Percentiles rank a stretch among this genome's conserved stretches.
Conservation (phyloP, 441 rosid genomes). For the Populus hybrid region DNA sequence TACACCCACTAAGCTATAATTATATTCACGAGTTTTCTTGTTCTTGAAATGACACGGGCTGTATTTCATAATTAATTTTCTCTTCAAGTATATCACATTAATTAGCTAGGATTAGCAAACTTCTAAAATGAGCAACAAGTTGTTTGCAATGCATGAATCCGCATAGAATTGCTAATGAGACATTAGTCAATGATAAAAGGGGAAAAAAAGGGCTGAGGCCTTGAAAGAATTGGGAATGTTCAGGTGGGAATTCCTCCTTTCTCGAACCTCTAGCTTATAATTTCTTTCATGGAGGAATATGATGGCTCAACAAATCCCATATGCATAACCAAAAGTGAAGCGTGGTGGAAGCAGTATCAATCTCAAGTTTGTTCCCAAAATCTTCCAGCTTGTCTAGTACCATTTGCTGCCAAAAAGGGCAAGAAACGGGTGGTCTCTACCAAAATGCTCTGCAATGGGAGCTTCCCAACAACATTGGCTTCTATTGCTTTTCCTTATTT, state of each 20-base stretch:
- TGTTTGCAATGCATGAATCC: neutral
- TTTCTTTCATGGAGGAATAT: neutral
- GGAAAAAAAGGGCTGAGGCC: neutral
- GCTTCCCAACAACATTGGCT: neutral
- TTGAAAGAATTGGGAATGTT: neutral
- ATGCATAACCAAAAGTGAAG: neutral
- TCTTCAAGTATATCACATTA: neutral
- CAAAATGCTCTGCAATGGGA: neutral
- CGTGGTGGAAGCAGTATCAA: neutral
- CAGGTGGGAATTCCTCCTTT: neutral
- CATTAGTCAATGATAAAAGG: neutral
- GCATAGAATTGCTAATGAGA: neutral
- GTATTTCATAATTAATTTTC: neutral
- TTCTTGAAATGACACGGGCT: neutral
- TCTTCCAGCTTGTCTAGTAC: no score
- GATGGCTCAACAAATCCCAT: neutral
- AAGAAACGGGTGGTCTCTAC: neutral
- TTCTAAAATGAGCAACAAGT: neutral
- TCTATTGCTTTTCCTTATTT: neutral
- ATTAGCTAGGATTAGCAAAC: neutral
- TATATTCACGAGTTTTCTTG: neutral
- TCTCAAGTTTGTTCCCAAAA: neutral
- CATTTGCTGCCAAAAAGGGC: neutral
- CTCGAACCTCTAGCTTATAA: neutral
- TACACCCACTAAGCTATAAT: neutral